Evolutionary conservation across 2,329 filamentous ascomycete species (phyloP), one percentile per base, ranked within the genome.

Genomic region (Daldinia sp.): DNA sequence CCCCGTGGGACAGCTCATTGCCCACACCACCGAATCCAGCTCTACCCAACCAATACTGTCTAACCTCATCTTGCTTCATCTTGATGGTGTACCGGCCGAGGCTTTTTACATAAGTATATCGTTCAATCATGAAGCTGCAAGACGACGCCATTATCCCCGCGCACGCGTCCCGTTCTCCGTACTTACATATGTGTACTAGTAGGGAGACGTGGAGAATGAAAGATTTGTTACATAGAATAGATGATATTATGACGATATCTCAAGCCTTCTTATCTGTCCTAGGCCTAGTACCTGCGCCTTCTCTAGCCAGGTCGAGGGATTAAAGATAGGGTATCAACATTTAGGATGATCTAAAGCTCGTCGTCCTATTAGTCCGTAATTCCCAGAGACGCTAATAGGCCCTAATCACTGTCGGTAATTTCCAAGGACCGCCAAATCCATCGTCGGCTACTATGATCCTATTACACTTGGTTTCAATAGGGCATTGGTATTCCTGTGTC

Each of bases 1-100:
- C 64, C 67, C 69, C 62, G 67, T 66, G 67, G 69, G 67, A 72
- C 69, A 70, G 69, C 69, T 70, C 69, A 72, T 68, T 60, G 30
- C 50, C 46, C 64, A 71, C 64, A 60, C 68, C 63, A 69, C 68
- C 68, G 35, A 63, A 60, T 69, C 54, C 37, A 63, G 57, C 62
- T 66, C 42, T 61, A 60, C 42, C 56, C 60, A 53, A 28, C 69
- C 69, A 71, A 71, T 69, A 39, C 58, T 67, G 57, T 68, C 50
- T 30, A 15, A 61, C 63, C 48, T 59, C 63, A 67, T 69, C 69
- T 59, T 65, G 63, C 57, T 69, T 64, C 57, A 64, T 71, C 65
- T 69, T 66, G 51, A 58, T 66, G 66, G 63, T 67, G 63, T 71
- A 57, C 42, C 28, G 60, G 68, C 68, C 56, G 50, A 60, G 55